These are phyloP conservation scores for Thalassia testudinum DNA, from an alignment of 116 monocot species.

Conservation along the genomic window DNA sequence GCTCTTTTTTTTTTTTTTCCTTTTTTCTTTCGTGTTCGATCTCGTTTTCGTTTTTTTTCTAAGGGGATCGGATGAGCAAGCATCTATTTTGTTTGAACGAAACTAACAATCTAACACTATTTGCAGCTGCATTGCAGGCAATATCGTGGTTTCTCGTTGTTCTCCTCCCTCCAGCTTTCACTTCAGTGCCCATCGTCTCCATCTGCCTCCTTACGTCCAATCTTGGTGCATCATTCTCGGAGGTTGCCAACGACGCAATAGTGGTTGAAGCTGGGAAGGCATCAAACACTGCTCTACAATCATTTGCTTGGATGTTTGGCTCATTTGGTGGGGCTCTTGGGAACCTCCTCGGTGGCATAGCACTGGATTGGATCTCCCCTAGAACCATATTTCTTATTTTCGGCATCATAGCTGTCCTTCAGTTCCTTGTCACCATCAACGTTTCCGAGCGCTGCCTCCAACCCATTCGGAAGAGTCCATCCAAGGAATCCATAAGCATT, in stretches of 20 bases:
- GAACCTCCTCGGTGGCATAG: slow-evolving; percentile 53
- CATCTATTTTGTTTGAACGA: too few relatives aligned
- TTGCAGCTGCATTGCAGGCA: slow-evolving; percentile 70
- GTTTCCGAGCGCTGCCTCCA: slow-evolving; percentile 43
- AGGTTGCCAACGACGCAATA: slow-evolving; percentile 89
- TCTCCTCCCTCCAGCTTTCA: slow-evolving; percentile 17
- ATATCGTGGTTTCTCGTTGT: slow-evolving; percentile 66
- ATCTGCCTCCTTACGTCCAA: slow-evolving; percentile 58
- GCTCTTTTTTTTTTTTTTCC: too few relatives aligned
- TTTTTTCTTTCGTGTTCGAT: too few relatives aligned
- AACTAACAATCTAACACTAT: too few relatives aligned
- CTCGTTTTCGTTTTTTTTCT: too few relatives aligned
- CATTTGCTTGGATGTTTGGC: slow-evolving; percentile 42
- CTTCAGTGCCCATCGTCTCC: slow-evolving; percentile 24
- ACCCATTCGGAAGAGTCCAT: slow-evolving; percentile 15
- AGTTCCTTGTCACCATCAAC: slow-evolving; percentile 27
- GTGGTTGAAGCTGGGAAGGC: slow-evolving; percentile 63
- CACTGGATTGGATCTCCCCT: slow-evolving; percentile 28
- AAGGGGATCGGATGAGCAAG: too few relatives aligned
- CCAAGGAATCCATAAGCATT: background rate
- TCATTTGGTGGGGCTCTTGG: slow-evolving; percentile 55
- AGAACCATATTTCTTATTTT: slow-evolving; percentile 46
- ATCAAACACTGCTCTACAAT: slow-evolving; percentile 40
- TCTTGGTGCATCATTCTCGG: slow-evolving; percentile 68
- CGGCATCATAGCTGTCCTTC: slow-evolving; percentile 30